Evolutionary conservation across 2,329 filamentous ascomycete species (phyloP).

Genomic region (Fusarium pilosicola): DNA sequence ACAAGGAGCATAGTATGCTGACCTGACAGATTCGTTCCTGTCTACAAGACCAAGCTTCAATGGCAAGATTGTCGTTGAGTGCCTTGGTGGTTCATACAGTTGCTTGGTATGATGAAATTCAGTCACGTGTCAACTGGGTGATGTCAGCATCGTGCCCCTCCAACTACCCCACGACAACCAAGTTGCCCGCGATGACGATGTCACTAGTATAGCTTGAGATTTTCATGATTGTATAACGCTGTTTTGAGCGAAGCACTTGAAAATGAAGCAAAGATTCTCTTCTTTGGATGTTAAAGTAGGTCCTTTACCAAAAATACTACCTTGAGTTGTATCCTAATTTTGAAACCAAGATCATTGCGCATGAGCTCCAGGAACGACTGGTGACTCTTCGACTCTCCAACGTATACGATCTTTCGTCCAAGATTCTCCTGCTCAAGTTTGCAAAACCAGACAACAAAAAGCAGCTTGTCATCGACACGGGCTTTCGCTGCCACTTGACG

Average conservation of each 20-base stretch:
- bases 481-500: conserved; percentile 95
- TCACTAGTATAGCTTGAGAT: conserved; percentile 10
- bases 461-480: conserved; percentile 91
- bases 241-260: conserved; percentile 34
- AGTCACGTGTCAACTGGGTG: conserved; percentile 25
- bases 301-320: not conserved
- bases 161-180: conserved; percentile 23
- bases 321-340: conserved; percentile 2
- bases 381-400: conserved; percentile 86
- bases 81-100: not conserved
- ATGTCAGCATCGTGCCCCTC: conserved; percentile 36
- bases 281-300: conserved; percentile 79
- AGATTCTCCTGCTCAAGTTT: conserved; percentile 96
- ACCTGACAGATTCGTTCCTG: not conserved
- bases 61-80: not conserved
- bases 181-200: conserved; percentile 20
- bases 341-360: conserved; percentile 79
- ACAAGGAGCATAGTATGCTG: not conserved
- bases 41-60: not conserved
- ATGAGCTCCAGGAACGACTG: conserved; percentile 85
- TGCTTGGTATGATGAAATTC: not conserved
- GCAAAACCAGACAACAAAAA: conserved; percentile 88
- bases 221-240: conserved; percentile 19
- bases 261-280: conserved; percentile 83
- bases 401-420: conserved; percentile 94